Conservation (phyloP, 768 basidiomycete species). For the Phlebiopsis gigantea region DNA sequence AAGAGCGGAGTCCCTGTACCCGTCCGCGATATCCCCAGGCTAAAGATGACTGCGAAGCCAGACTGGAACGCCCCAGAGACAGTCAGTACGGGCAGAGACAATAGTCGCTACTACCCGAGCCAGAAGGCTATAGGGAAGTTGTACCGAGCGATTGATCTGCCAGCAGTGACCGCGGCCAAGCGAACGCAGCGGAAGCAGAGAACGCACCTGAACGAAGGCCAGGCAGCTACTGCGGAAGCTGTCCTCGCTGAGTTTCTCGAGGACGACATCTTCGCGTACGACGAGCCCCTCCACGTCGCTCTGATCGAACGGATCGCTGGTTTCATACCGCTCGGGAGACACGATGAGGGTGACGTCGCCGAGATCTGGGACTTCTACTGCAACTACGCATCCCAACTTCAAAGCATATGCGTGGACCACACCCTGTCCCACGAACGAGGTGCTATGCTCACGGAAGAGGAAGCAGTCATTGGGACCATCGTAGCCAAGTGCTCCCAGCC, state of each 20-base stretch:
- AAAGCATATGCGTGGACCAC: slow-evolving; percentile 10
- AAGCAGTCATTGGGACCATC: slow-evolving; percentile 66
- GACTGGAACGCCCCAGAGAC: slow-evolving; percentile 70
- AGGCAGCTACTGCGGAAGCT: slow-evolving; percentile 24
- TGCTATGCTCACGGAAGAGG: slow-evolving; percentile 32
- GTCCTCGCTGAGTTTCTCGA: slow-evolving; percentile 20
- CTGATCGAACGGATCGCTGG: not conserved
- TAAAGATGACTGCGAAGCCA: slow-evolving; percentile 35
- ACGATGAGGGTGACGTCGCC: not conserved
- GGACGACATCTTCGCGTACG: slow-evolving; percentile 5
- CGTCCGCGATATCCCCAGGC: slow-evolving; percentile 35
- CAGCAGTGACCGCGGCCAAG: slow-evolving; percentile 21
- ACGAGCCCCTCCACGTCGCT: slow-evolving; percentile 19
- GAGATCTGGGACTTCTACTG: slow-evolving; percentile 10
- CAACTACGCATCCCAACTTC: slow-evolving; percentile 10
- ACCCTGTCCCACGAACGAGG: slow-evolving; percentile 8
- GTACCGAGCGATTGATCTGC: slow-evolving; percentile 56
- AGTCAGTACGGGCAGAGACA: slow-evolving; percentile 15
- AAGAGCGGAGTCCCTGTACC: slow-evolving; percentile 40
- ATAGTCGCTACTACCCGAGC: slow-evolving; percentile 40
- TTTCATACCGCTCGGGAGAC: slow-evolving; percentile 5
- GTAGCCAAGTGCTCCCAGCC: slow-evolving; percentile 56
- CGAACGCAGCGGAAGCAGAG: slow-evolving; percentile 17
- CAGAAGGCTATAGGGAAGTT: slow-evolving; percentile 52
- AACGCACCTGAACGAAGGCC: slow-evolving; percentile 2